Evolutionary conservation across 2,329 filamentous ascomycete species (phyloP), one percentile per base, ranked within the genome.

Genomic region (Nemania abortiva): DNA sequence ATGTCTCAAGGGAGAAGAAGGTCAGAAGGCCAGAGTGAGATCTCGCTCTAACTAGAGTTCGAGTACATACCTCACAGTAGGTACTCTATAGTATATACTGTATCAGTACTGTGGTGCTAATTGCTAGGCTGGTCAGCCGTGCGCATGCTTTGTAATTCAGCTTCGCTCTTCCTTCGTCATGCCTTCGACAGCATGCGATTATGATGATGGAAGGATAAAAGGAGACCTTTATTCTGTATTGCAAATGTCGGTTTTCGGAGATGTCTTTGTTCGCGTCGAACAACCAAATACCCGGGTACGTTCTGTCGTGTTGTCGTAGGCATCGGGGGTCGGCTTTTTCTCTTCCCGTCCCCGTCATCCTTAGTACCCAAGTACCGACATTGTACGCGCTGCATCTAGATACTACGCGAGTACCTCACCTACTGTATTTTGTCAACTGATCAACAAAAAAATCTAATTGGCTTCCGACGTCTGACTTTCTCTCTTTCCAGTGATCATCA

Each of bases 251-350:
- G n/a, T 37, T 49, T 13, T 15, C 9, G 13, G 9, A 52, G 20
- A 27, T 18, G 31, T 50, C n/a, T 34, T 45, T 47, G 39, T 58
- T 31, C 29, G 39, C 13, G 15, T 52, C 9, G 10, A 52, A 52
- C n/a, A 7, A 52, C 10, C 10, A 29, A 10, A 24, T 24, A 50
- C 47, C 7, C 24, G 9, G n/a, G 22, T 13, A n/a, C 15, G 11
- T 54, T 20, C 22, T 10, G 20, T 52, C 6, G 11, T 11, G 10
- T 24, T 27, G 22, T 13, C 2, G 20, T 55, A 20, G 4, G 18
- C 31, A 39, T 65, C 66, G 66, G 66, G 13, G 34, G 45, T 69
- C 66, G 66, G 66, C 57, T 22, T 47, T 45, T 47, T 39, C 22
- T 39, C 39, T 24, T 13, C n/a, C 66, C 66, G 66, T 29, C 39